Base-by-base conservation (phyloP, 2,329 filamentous ascomycete species). In the Aspergillus hiratsukae region DNA sequence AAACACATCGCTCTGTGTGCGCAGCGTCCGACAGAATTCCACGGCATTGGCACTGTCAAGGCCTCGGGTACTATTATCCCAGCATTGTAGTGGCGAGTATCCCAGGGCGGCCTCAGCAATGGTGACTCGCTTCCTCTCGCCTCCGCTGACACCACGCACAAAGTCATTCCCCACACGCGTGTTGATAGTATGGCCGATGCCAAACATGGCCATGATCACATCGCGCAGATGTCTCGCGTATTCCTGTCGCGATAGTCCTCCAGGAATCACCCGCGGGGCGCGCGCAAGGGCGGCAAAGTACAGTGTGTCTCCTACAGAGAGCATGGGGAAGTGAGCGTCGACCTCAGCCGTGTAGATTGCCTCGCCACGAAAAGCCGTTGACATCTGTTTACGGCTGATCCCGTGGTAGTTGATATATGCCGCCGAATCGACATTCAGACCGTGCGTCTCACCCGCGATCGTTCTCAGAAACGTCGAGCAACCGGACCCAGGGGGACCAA, bases 401-500 rank as follows among this genome's bases (percentile, higher is more conserved):
- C 70, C 73, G 59, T 92, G 87, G 68, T 93, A 94, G 76, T 93
- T 92, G 71, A 94, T 83, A 57, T 88, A 83, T 0, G 88, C 86
- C 10, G 77, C 74, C 2, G 86, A 75, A 51, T 89, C 87, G 25
- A 93, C 78, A 60, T 82, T 83, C 66, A 93, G 86, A 53, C 90
- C 90, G 63, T 90, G 86, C 46, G 87, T 89, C 73, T 93, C 89
- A 61, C 90, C 89, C 4, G 89, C 83, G 62, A 94, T 83, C 0
- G 89, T 89, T 78, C 93, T 93, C 58, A 95, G 78, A 61, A 93
- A 86, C 1, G 90, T 94, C n/a, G 87, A 89, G 74, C 90, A 95
- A 51, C 73, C 73, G 43, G 63, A 0, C 79, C 79, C 0, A 81
- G 71, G 2, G 81, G 45, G 63, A 0, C 79, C 79, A 0, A 81